Base-by-base conservation (phyloP, 345 rosid genomes). In the Chamaenerion angustifolium region DNA sequence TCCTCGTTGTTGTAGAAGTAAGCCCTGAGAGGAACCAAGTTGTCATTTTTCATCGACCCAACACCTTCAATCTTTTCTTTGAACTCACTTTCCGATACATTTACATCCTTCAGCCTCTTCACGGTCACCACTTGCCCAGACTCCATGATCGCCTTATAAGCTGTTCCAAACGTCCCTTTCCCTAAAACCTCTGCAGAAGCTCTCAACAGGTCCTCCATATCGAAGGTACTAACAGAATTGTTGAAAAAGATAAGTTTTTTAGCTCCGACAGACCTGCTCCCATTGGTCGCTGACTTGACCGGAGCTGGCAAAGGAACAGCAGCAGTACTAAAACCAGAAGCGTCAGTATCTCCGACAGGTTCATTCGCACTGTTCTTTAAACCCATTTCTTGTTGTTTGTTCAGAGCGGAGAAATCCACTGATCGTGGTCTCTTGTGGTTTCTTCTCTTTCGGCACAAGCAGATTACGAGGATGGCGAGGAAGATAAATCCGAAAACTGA, bases 181-280 rank as follows among this genome's bases (percentile, higher is more conserved):
- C 99, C 99, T 53, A 92, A 54, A 55, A 92, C 98, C 71, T 92
- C 98, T 0, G 98, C 98, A 0, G 98, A 92, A 27, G 96, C 98
- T 61, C 90, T 84, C 77, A 92, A 61, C 73, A 92, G 62, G 55
- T 92, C 96, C 71, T 92, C 99, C 71, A 92, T 69, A 46, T 82
- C 94, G 52, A 92, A 92, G 51, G 75, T 82, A 66, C 63, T 79
- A 0, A 72, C 55, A 0, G 82, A 67, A 27, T 80, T 88, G 50
- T 93, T 90, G 21, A 92, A 84, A 66, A 92, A 88, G 42, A 82
- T 70, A 57, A 92, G 56, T 47, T 80, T 84, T 63, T 67, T 83
- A 17, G 65, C 61, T 44, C 75, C 83, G 13, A 56, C 53, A 0
- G 51, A 56, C 25, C 67, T 48, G n/a, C 48, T n/a, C n/a, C n/a